Percentiles rank a stretch among this genome's conserved stretches.
These are phyloP conservation scores for Pseudopyricularia javanii DNA, from an alignment of 2,329 filamentous ascomycete species.

Conservation along the genomic window DNA sequence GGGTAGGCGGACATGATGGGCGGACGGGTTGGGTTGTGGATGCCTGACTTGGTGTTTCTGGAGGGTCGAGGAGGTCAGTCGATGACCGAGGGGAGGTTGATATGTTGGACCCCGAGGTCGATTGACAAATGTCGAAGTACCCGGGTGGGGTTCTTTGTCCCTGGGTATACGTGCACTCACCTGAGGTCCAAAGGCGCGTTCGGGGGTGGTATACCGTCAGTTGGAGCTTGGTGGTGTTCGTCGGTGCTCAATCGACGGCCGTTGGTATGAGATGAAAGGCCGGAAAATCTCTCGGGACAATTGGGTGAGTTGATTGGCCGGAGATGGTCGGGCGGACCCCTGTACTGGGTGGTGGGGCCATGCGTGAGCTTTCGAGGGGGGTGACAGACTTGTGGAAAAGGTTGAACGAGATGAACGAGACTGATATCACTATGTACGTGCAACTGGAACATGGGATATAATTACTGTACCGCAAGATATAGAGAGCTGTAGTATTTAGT, in stretches of 20 bases:
- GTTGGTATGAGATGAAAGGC: not conserved
- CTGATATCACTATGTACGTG: too few species aligned
- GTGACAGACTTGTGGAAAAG: not conserved
- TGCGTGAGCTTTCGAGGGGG: not conserved
- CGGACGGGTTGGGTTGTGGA: not conserved
- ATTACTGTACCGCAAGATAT: too few species aligned
- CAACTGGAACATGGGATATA: too few species aligned
- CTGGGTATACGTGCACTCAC: not conserved
- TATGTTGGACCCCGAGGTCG: not conserved
- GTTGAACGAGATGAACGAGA: not conserved
- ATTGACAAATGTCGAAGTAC: not conserved
- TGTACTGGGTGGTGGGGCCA: not conserved
- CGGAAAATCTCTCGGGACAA: slow-evolving; percentile 4
- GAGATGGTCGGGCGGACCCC: not conserved
- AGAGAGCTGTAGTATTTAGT: too few species aligned
- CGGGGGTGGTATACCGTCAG: not conserved
- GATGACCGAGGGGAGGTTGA: not conserved
- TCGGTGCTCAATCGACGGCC: not conserved
- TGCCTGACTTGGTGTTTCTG: not conserved
- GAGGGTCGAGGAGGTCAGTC: not conserved
- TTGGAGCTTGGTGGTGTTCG: not conserved
- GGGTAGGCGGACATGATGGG: slow-evolving; percentile 51
- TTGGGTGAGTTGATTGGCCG: not conserved
- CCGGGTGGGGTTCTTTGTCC: not conserved
- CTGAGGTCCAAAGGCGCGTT: not conserved